Evolutionary conservation across 495 filamentous ascomycete genomes (phyloP).

Genomic region (Jackrogersella multiformis): DNA sequence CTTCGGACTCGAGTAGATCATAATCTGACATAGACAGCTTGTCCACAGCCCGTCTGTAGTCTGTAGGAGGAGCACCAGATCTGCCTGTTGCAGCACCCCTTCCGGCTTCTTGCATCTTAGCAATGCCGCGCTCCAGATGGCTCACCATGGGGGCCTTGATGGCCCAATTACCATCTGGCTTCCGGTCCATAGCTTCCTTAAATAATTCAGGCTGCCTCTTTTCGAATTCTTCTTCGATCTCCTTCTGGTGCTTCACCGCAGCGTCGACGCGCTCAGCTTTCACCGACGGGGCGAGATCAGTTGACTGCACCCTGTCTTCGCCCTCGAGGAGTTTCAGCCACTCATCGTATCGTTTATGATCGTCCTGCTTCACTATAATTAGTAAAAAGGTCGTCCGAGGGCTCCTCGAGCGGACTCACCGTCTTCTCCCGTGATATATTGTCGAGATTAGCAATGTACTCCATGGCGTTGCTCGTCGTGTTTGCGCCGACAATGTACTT

Average conservation of each 20-base stretch:
- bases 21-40: conserved; percentile 41
- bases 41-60: conserved; percentile 38
- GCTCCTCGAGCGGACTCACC: conserved; percentile 35
- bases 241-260: conserved; percentile 52
- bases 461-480: conserved; percentile 52
- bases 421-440: conserved; percentile 41
- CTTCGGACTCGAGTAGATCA: conserved; percentile 39
- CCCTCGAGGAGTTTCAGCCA: conserved; percentile 51
- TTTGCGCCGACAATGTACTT: conserved; percentile 55
- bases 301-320: conserved; percentile 48
- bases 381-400: neutral
- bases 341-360: conserved; percentile 47
- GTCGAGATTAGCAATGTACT: conserved; percentile 53
- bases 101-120: conserved; percentile 41
- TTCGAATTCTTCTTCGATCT: conserved; percentile 53
- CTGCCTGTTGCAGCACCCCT: conserved; percentile 15
- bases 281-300: conserved; percentile 49
- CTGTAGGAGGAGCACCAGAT: conserved; percentile 25
- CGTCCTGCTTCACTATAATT: conserved; percentile 46
- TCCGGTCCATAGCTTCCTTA: conserved; percentile 48
- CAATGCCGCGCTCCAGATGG: conserved; percentile 32
- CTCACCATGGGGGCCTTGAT: conserved; percentile 36
- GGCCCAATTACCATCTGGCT: conserved; percentile 29
- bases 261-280: conserved; percentile 50
- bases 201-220: conserved; percentile 47